A percentile compares a stretch with the other conserved stretches of the same genome.
Evolutionary conservation across 768 basidiomycete species (phyloP).

Genomic region (Tulasnella sp.): DNA sequence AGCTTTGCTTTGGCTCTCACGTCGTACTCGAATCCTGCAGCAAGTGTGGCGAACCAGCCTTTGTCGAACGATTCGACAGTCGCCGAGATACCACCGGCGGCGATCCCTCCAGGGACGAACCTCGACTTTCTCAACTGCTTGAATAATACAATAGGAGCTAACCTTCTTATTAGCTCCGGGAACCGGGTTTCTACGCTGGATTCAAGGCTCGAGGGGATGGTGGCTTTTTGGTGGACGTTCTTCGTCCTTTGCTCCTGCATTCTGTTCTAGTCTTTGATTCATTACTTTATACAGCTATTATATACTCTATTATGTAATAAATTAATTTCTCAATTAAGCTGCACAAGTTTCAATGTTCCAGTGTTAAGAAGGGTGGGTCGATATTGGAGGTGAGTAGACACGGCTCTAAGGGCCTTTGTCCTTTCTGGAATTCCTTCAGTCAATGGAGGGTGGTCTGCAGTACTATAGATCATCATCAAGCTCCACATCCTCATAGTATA

Average conservation of each 20-base stretch:
- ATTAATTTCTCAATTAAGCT: neutral
- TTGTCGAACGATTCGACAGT: slow-evolving; percentile 22
- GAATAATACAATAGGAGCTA: slow-evolving; percentile 31
- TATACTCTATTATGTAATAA: neutral
- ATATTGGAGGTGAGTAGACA: no score
- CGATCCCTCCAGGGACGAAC: slow-evolving; percentile 27
- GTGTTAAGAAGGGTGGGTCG: no score
- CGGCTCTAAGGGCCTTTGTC: neutral
- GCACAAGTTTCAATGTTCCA: neutral
- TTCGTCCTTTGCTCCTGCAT: neutral
- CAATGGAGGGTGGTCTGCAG: no score
- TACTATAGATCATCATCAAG: no score
- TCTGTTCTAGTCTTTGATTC: neutral
- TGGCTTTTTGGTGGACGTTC: neutral
- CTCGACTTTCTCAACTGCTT: slow-evolving; percentile 29
- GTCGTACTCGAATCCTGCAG: slow-evolving; percentile 29
- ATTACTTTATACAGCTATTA: neutral
- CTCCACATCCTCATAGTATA: no score
- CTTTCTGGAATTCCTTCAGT: neutral
- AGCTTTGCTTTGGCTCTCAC: slow-evolving; percentile 29
- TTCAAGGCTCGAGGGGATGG: neutral
- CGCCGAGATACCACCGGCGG: slow-evolving; percentile 4
- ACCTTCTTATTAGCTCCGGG: slow-evolving; percentile 28
- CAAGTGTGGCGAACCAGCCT: slow-evolving; percentile 15
- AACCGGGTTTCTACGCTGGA: neutral